These are phyloP conservation scores for Solanum hybrid DNA, from an alignment of 305 asterid species.

Conservation along the genomic window DNA sequence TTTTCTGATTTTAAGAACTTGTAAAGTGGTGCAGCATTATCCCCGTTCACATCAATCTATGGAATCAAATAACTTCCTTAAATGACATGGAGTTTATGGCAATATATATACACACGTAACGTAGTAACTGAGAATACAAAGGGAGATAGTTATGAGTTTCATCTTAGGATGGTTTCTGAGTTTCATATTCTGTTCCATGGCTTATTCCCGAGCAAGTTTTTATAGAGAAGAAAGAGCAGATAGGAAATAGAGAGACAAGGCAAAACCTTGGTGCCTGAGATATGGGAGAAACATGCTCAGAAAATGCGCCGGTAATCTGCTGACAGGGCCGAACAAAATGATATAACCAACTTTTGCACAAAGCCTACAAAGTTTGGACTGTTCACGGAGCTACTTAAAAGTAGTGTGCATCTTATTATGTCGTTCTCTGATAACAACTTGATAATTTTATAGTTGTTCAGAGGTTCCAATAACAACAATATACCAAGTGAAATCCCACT, in stretches of 20 bases:
- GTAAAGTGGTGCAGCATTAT: constrained; percentile 62
- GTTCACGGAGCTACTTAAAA: not conserved
- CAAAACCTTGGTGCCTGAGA: no score
- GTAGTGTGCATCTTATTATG: not conserved
- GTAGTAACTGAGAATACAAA: not conserved
- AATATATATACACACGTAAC: not conserved
- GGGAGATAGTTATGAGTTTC: no score
- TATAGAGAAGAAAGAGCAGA: not conserved
- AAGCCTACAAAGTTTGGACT: not conserved
- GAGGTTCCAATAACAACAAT: not conserved
- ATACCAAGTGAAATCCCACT: not conserved
- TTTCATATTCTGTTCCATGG: not conserved
- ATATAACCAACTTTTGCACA: not conserved
- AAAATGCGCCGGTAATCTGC: not conserved
- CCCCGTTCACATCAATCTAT: constrained; percentile 75
- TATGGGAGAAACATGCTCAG: no score
- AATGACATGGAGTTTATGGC: not conserved
- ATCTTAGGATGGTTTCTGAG: not conserved
- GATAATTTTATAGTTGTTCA: not conserved
- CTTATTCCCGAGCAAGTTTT: not conserved
- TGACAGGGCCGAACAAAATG: not conserved
- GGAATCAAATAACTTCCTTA: not conserved
- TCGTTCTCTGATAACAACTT: not conserved
- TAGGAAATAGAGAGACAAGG: not conserved
- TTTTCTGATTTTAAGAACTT: constrained; percentile 71